Conservation (phyloP, 78 protist genomes). For the Emiliania huxleyi region DNA sequence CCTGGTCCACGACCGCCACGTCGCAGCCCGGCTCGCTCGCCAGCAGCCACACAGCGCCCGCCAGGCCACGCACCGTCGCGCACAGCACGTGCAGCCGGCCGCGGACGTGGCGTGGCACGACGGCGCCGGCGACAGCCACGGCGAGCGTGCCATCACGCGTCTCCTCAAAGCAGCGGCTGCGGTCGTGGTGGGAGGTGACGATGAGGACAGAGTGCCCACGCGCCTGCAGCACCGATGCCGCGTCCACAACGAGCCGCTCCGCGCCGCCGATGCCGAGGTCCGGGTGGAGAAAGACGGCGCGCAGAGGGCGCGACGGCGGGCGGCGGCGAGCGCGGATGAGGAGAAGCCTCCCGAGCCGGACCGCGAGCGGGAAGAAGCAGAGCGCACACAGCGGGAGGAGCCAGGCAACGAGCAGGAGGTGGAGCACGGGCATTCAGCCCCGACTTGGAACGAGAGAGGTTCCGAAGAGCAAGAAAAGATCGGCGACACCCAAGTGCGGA, state of each 20-base stretch:
- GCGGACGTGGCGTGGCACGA: constrained; percentile 35
- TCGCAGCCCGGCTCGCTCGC: neutral
- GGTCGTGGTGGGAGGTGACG: constrained; percentile 88
- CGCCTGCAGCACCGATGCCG: constrained; percentile 77
- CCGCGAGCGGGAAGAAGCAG: neutral
- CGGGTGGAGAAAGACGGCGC: constrained; percentile 76
- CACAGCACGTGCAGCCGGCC: constrained; percentile 64
- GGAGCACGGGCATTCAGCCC: no score
- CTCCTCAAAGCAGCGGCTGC: constrained; percentile 83
- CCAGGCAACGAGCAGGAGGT: no score
- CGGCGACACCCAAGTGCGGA: no score
- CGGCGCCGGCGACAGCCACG: neutral
- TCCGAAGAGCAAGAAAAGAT: no score
- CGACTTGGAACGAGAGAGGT: no score
- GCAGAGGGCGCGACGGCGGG: neutral
- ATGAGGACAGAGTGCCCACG: constrained; percentile 77
- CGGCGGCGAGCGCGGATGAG: neutral
- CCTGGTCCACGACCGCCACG: constrained; percentile 34
- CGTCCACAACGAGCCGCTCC: constrained; percentile 94
- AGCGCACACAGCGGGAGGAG: no score
- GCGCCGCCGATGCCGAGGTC: constrained; percentile 95
- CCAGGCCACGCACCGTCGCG: constrained; percentile 79
- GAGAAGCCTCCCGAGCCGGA: neutral
- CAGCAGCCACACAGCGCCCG: constrained; percentile 56
- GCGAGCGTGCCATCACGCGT: constrained; percentile 67